Evolutionary conservation across 208 protist species (phyloP).

Genomic region (Leishmania amazonensis): DNA sequence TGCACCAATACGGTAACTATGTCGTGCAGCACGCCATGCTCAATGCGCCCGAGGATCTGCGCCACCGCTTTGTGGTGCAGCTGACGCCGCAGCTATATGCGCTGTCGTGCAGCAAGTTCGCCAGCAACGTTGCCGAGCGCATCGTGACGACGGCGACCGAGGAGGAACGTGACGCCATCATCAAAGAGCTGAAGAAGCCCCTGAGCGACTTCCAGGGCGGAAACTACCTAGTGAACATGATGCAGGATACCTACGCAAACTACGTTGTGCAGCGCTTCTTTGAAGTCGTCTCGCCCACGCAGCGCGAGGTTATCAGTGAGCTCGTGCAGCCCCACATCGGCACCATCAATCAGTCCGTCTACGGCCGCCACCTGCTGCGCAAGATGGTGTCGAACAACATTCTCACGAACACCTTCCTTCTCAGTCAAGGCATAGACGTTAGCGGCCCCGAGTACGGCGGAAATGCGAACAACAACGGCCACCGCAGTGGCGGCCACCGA

Average conservation of each 20-base stretch:
- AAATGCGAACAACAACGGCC: constrained; percentile 25
- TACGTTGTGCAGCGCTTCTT: constrained; percentile 98
- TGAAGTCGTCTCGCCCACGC: constrained; percentile 56
- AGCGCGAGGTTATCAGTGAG: constrained; percentile 60
- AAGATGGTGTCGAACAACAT: constrained; percentile 75
- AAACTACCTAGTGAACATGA: constrained; percentile 91
- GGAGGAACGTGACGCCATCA: constrained; percentile 82
- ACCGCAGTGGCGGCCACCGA: constrained; percentile 16
- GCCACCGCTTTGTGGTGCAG: constrained; percentile 71
- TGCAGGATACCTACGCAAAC: constrained; percentile 97
- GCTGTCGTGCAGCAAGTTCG: constrained; percentile 97
- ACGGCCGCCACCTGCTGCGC: constrained; percentile 74
- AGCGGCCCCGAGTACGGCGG: constrained; percentile 44
- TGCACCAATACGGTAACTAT: constrained; percentile 99
- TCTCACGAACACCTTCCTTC: constrained; percentile 36
- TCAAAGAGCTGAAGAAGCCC: constrained; percentile 59
- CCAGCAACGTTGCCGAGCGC: constrained; percentile 98
- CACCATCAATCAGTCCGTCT: constrained; percentile 62
- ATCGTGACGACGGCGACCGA: constrained; percentile 81
- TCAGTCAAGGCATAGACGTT: constrained; percentile 36
- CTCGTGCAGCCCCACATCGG: constrained; percentile 51
- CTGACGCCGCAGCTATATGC: constrained; percentile 80
- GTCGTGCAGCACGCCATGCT: constrained; percentile 98
- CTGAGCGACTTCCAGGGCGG: constrained; percentile 50
- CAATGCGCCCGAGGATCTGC: constrained; percentile 84